Evolutionary conservation across 169 alveolate species (phyloP).

Genomic region (Pseudocohnilembus persalinus): DNA sequence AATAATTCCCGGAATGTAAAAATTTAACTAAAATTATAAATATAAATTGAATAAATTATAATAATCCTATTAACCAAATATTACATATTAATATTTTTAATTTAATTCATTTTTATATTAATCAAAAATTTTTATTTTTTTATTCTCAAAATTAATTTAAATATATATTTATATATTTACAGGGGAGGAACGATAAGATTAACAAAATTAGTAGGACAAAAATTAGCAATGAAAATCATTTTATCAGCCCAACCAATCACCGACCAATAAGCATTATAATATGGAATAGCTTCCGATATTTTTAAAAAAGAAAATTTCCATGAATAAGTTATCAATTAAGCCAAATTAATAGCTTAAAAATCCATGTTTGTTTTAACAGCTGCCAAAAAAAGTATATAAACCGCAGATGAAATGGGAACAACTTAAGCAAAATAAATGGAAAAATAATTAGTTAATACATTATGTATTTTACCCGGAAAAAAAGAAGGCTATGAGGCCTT

Average conservation of each 20-base stretch:
- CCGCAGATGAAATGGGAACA: conserved; percentile 44
- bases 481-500: conserved; percentile 68
- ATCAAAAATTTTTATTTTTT: no score
- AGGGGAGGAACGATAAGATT: conserved; percentile 78
- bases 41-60: no score
- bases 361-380: conserved; percentile 36
- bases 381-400: conserved; percentile 46
- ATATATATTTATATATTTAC: no score
- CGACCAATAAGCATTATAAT: conserved; percentile 72
- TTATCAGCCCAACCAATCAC: conserved; percentile 62
- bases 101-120: no score
- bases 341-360: conserved; percentile 33
- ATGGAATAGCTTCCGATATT: conserved; percentile 54
- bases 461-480: conserved; percentile 42
- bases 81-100: no score
- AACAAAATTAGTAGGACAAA: conserved; percentile 62
- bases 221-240: conserved; percentile 69
- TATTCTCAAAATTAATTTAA: no score
- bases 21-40: no score
- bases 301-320: conserved; percentile 46
- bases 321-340: conserved; percentile 52
- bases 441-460: conserved; percentile 47
- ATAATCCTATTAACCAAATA: no score
- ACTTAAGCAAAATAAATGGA: conserved; percentile 52
- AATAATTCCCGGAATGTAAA: conserved; percentile 67